These are phyloP conservation scores for Peronospora belbahrii DNA, from an alignment of 352 stramenopile genomes.

Conservation along the genomic window DNA sequence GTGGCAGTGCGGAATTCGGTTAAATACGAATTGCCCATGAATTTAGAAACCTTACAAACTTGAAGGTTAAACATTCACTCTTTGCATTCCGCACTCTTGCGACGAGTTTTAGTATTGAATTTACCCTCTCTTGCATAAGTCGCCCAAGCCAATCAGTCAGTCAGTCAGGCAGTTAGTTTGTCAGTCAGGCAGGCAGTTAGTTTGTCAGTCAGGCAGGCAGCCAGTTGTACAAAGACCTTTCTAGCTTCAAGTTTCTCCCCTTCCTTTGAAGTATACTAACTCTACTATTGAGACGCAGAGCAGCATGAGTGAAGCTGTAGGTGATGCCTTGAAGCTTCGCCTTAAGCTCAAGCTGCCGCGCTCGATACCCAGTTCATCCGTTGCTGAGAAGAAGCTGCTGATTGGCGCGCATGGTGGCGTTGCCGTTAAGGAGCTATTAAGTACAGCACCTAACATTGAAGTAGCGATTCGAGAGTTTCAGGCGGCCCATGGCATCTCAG, in stretches of 20 bases:
- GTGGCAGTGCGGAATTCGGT: constrained; percentile 6
- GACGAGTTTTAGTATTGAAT: constrained; percentile 25
- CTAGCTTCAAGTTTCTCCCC: background rate
- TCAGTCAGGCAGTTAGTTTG: background rate
- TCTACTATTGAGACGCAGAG: background rate
- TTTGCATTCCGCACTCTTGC: constrained; percentile 15
- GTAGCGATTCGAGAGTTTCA: constrained; percentile 80
- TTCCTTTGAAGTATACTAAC: background rate
- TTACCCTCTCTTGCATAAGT: constrained; percentile 20
- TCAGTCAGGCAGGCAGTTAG: background rate
- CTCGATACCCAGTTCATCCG: constrained; percentile 17
- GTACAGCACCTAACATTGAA: constrained; percentile 76
- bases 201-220: background rate
- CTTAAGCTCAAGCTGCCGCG: constrained; percentile 61
- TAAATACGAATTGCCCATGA: constrained; percentile 16
- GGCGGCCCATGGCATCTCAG: constrained; percentile 44
- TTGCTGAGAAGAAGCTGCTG: constrained; percentile 38
- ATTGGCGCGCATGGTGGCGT: constrained; percentile 64
- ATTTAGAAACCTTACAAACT: constrained; percentile 8
- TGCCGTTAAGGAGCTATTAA: constrained; percentile 77
- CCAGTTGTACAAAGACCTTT: constrained; percentile 1
- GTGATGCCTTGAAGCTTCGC: constrained; percentile 27
- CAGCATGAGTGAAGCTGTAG: constrained; percentile 35
- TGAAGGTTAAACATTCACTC: constrained; percentile 27
- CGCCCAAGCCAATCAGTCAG: constrained; percentile 8